phyloP scores from a whole-genome alignment of 2,329 filamentous ascomycete genomes.

The Colletotrichum liaoningense region DNA sequence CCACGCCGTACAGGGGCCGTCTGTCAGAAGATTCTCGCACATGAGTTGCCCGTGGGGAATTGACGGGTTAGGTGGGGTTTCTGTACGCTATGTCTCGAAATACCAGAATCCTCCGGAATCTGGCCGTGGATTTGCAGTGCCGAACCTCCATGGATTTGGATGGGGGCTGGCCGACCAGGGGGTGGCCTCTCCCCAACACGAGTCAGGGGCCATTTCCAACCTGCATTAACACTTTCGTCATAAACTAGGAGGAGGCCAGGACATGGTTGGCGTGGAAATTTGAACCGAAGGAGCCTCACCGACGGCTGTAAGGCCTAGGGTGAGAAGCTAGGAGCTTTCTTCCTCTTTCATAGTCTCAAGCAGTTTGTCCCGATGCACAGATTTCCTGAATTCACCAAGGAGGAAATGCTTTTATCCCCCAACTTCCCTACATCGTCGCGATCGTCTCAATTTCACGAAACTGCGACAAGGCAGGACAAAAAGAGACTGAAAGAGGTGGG shows the following conservation, averaged over 20 bases:
- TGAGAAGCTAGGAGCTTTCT: neutral
- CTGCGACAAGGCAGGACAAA: neutral
- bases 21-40: constrained; percentile 32
- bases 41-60: constrained; percentile 12
- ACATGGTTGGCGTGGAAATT: constrained; percentile 14
- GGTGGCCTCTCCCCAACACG: neutral
- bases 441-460: constrained; percentile 18
- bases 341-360: neutral
- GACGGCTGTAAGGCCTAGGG: neutral
- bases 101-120: constrained; percentile 19
- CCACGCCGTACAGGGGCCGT: constrained; percentile 2
- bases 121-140: constrained; percentile 13
- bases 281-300: neutral
- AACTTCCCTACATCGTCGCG: neutral
- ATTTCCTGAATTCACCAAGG: constrained; percentile 19
- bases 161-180: neutral
- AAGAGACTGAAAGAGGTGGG: neutral
- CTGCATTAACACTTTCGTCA: constrained; percentile 30
- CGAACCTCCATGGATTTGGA: neutral
- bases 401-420: constrained; percentile 17
- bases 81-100: neutral
- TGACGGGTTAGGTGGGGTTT: neutral
- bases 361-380: constrained; percentile 15
- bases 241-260: neutral
- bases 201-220: constrained; percentile 20